Conservation (phyloP, 495 filamentous ascomycete genomes). For the Stereocaulon alpinum region DNA sequence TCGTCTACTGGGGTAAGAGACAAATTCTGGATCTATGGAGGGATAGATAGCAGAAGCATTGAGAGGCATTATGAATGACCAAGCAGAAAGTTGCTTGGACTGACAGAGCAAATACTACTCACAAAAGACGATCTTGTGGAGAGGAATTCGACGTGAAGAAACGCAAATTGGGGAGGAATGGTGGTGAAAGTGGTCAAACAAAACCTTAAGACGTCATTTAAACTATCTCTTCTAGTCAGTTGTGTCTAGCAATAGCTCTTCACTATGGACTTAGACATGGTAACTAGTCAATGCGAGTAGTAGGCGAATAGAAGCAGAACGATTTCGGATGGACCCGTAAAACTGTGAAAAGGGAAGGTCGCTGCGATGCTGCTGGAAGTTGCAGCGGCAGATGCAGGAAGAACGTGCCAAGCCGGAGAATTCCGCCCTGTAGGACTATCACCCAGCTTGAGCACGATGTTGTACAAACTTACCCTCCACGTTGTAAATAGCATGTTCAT, state of each 20-base stretch:
- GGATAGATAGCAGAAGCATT: conserved; percentile 54
- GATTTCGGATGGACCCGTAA: not conserved
- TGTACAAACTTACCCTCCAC: not conserved
- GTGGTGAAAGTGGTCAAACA: not conserved
- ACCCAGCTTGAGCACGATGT: not conserved
- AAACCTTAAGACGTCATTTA: not conserved
- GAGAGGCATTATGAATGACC: conserved; percentile 40
- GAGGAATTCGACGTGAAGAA: not conserved
- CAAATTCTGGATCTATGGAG: conserved; percentile 45
- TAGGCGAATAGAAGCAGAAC: not conserved
- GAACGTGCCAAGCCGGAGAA: not conserved
- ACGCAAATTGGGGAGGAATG: not conserved
- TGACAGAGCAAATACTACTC: not conserved
- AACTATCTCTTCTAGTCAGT: not conserved
- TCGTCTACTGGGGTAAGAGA: conserved; percentile 70
- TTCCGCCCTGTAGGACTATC: not conserved
- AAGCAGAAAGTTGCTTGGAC: not conserved
- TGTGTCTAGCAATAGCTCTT: not conserved
- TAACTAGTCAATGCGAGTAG: not conserved
- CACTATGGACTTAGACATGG: not conserved
- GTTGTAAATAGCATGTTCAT: conserved; percentile 26
- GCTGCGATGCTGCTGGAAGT: not conserved
- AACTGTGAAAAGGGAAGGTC: not conserved
- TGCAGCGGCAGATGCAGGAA: not conserved
- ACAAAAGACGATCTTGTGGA: too few relatives aligned